phyloP scores from a whole-genome alignment of 352 stramenopile species.

The Phytophthora pseudosyringae region DNA sequence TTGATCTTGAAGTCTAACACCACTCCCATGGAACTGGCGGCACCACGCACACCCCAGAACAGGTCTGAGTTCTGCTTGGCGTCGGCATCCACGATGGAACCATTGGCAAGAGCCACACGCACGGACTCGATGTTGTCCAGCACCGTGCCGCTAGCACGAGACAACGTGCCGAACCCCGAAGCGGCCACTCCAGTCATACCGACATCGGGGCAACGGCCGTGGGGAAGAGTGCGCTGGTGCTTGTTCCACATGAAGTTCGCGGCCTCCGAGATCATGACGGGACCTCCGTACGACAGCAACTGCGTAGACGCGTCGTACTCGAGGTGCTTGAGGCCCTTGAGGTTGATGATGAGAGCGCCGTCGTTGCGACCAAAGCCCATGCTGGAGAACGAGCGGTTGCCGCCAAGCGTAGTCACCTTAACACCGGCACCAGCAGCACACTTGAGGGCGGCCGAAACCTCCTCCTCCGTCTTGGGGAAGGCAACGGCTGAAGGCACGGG shows the following conservation, averaged over 20 bases:
- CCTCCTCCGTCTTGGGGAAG: conserved; percentile 31
- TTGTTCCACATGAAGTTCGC: conserved; percentile 26
- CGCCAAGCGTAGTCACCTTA: conserved; percentile 33
- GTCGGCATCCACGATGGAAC: conserved; percentile 28
- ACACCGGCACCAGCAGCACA: conserved; percentile 26
- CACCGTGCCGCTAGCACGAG: conserved; percentile 21
- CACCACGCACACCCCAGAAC: conserved; percentile 35
- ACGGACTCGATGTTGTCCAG: conserved; percentile 32
- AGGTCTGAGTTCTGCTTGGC: conserved; percentile 28
- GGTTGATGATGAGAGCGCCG: conserved; percentile 32
- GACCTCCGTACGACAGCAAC: conserved; percentile 31
- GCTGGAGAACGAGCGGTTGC: conserved; percentile 39
- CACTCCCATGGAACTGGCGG: conserved; percentile 33
- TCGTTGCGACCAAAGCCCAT: conserved; percentile 36
- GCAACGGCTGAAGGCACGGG: conserved; percentile 25
- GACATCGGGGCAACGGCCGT: conserved; percentile 33
- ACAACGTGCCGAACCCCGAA: conserved; percentile 33
- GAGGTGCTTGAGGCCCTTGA: conserved; percentile 28
- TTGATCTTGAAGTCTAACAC: conserved; percentile 32
- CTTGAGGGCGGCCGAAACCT: conserved; percentile 27
- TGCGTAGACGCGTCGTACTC: conserved; percentile 23
- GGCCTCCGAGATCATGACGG: conserved; percentile 38
- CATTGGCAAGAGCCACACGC: conserved; percentile 28
- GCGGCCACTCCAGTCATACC: conserved; percentile 34
- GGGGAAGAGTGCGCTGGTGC: conserved; percentile 18